A percentile compares a stretch with the other conserved stretches of the same genome.
These are phyloP conservation scores for Aspergillus ibericus DNA, from an alignment of 2,329 filamentous ascomycete species.

Conservation along the genomic window DNA sequence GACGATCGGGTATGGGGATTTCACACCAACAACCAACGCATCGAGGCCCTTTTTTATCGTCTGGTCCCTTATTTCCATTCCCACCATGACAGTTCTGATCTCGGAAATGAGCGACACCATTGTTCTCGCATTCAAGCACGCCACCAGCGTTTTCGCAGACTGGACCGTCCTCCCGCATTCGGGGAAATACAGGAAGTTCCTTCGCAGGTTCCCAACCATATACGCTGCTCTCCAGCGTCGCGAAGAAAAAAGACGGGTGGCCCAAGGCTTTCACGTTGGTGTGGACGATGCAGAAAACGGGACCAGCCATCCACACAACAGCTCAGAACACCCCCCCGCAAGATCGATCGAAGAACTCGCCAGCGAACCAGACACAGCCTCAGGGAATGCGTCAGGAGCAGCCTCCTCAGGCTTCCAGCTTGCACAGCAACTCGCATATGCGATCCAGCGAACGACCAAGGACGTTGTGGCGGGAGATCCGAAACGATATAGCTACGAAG, in stretches of 20 bases:
- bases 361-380: constrained; percentile 40
- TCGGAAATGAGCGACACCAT: constrained; percentile 82
- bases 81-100: constrained; percentile 84
- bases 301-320: background rate
- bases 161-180: constrained; percentile 65
- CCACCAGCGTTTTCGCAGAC: constrained; percentile 61
- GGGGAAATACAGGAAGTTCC: constrained; percentile 55
- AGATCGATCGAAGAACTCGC: constrained; percentile 48
- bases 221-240: constrained; percentile 39
- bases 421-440: constrained; percentile 62
- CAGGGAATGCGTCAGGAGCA: background rate
- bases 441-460: constrained; percentile 61
- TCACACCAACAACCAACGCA: constrained; percentile 72
- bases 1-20: constrained; percentile 85
- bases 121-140: constrained; percentile 64
- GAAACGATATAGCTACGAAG: constrained; percentile 73
- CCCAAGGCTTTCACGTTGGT: constrained; percentile 48
- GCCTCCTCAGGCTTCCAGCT: constrained; percentile 57
- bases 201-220: constrained; percentile 49
- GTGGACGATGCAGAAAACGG: constrained; percentile 32
- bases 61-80: constrained; percentile 82
- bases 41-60: constrained; percentile 89
- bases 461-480: constrained; percentile 28
- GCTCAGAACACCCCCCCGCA: background rate
- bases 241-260: constrained; percentile 47